Evolutionary conservation across 768 basidiomycete species (phyloP).

Genomic region (Naematelia aurantialba): DNA sequence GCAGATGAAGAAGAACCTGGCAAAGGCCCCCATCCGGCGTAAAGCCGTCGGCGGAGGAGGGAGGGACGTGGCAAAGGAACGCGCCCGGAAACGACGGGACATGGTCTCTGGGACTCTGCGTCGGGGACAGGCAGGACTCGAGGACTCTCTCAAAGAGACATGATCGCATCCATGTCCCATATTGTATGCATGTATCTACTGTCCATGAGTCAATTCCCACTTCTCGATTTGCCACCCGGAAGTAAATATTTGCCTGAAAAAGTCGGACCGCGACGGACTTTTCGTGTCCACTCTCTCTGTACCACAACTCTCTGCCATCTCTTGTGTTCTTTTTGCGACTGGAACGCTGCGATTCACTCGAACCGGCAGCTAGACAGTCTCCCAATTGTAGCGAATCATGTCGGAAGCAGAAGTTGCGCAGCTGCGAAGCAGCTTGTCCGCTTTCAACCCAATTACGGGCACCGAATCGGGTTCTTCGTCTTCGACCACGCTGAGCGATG

Average conservation of each 20-base stretch:
- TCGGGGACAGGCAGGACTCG: neutral
- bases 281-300: neutral
- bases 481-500: conserved; percentile 13
- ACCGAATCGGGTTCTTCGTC: conserved; percentile 24
- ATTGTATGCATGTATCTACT: neutral
- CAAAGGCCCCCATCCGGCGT: conserved; percentile 59
- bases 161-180: neutral
- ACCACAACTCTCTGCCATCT: neutral
- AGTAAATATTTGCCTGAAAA: neutral
- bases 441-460: conserved; percentile 18
- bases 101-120: neutral
- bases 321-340: no score
- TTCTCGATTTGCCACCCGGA: neutral
- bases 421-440: neutral
- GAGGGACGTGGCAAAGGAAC: conserved; percentile 40
- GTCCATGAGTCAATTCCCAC: neutral
- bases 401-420: neutral
- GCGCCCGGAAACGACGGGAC: neutral
- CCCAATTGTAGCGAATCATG: neutral
- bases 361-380: neutral
- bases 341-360: no score
- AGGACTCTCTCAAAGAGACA: neutral
- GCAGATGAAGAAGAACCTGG: conserved; percentile 78
- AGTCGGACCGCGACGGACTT: no score
- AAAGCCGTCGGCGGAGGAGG: conserved; percentile 66